These are phyloP conservation scores for Lipomyces starkeyi DNA, from an alignment of 805 yeast species.

Conservation along the genomic window DNA sequence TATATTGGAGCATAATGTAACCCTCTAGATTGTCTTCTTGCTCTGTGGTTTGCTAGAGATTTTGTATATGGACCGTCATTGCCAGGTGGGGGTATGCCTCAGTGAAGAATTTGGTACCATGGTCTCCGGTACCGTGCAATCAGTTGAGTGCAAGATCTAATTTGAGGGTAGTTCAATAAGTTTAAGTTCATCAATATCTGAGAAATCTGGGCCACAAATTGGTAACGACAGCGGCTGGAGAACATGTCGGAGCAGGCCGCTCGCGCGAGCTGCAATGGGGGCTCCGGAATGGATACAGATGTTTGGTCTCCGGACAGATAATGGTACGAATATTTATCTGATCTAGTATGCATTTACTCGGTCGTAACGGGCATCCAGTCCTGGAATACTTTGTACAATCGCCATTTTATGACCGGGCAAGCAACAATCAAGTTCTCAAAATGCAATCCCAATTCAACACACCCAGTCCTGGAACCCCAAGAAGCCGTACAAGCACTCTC, in stretches of 20 bases:
- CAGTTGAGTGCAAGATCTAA: no score
- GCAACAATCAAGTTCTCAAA: conserved; percentile 90
- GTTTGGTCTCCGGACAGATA: conserved; percentile 79
- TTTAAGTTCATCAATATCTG: no score
- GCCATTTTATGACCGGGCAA: conserved; percentile 92
- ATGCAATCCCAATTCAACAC: conserved; percentile 92
- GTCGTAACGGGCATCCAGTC: conserved; percentile 43
- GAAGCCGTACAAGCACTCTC: conserved; percentile 57
- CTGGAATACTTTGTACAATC: conserved; percentile 91
- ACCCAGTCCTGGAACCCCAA: conserved; percentile 48
- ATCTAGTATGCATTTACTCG: no score
- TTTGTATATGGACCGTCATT: no score
- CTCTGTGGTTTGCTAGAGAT: no score
- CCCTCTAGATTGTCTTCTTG: no score
- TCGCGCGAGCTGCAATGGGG: conserved; percentile 73
- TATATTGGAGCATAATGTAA: no score
- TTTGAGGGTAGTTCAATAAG: no score
- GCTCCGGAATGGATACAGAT: conserved; percentile 97
- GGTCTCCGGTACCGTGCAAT: no score
- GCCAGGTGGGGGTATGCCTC: no score
- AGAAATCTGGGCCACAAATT: no score
- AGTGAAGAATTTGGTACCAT: no score
- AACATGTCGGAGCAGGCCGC: conserved; percentile 15
- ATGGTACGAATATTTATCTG: conserved; percentile 53
- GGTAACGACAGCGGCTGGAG: not conserved